Evolutionary conservation across 1,139 yeast species (phyloP), one percentile per base, ranked within the genome.

Genomic region (Cylindricascospora bacillispora): DNA sequence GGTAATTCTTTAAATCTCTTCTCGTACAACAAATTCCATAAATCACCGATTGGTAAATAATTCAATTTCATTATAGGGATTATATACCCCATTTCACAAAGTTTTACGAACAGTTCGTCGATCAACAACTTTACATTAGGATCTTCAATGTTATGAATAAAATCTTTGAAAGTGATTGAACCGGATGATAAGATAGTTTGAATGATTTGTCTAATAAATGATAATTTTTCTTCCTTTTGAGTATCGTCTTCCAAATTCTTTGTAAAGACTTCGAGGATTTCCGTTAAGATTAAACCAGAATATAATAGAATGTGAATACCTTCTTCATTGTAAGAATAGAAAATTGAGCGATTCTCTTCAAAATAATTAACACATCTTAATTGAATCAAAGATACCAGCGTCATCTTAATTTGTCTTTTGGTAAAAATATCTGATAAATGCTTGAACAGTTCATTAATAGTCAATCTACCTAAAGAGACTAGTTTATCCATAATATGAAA

Each of bases 261-360:
- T n/a, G 44, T 36, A 24, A 44, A 45, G 13, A 34, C 27, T 11
- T 28, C 30, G 12, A 39, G 30, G 6, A 79, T 66, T 32, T 65
- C 63, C 26, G 68, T 57, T 22, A 82, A 63, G 36, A 85, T 73
- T 31, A 81, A 81, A 19, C 94, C 95, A 22, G 86, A 65, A 54
- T 83, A 81, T 19, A 85, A 52, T 32, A 82, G 60, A 31, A 69
- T 54, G 41, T 73, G 62, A 14, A 77, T 58, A 5, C 93, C 93
- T 16, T 61, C 65, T 39, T 74, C 76, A 44, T 77, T 67, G 38
- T 75, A 69, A 22, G 63, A 64, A 50, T 83, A 85, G 42, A 60
- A 69, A 1, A 67, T 63, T 12, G 55, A 53, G 11, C 57, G 47
- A 0, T 57, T 52, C 15, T 65, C 67, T 6, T 65, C 73, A 38